These are phyloP conservation scores for Plicaturopsis crispa DNA, from an alignment of 768 basidiomycete species.

Conservation along the genomic window DNA sequence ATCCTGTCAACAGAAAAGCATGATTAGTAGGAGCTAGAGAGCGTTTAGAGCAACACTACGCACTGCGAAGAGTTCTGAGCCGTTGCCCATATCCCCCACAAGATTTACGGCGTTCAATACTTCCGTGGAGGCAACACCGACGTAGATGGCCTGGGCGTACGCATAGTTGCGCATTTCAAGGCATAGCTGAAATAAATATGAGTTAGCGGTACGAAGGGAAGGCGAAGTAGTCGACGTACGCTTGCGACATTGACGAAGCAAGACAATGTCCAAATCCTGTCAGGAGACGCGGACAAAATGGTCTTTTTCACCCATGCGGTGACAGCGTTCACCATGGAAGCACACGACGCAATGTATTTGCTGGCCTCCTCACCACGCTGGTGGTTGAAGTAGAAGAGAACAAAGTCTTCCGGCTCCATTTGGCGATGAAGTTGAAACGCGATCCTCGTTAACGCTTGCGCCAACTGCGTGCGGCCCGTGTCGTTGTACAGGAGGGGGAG, in stretches of 20 bases:
- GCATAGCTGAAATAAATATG: constrained; percentile 27
- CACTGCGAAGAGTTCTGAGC: no score
- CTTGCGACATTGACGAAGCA: constrained; percentile 40
- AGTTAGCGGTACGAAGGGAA: constrained; percentile 2
- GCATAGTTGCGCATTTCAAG: constrained; percentile 38
- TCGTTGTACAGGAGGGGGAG: neutral
- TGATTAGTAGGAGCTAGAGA: no score
- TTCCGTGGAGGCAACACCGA: constrained; percentile 34
- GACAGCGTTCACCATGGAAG: no score
- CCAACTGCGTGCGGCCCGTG: neutral
- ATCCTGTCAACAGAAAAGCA: constrained; percentile 9
- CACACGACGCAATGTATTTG: no score
- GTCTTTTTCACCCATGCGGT: no score
- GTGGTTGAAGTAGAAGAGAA: constrained; percentile 1
- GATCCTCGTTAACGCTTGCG: constrained; percentile 35
- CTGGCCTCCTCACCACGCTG: no score
- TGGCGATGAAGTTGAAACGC: constrained; percentile 33
- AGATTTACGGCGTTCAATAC: no score
- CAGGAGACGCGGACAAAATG: no score
- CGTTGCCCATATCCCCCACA: no score
- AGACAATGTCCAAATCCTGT: constrained; percentile 21
- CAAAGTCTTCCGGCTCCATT: constrained; percentile 30
- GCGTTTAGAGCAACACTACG: no score
- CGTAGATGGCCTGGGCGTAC: constrained; percentile 30
- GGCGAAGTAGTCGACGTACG: constrained; percentile 19